Percentiles rank a stretch among this genome's conserved stretches.
Evolutionary conservation across 768 basidiomycete genomes (phyloP).

Genomic region (Amanita brunnescens): DNA sequence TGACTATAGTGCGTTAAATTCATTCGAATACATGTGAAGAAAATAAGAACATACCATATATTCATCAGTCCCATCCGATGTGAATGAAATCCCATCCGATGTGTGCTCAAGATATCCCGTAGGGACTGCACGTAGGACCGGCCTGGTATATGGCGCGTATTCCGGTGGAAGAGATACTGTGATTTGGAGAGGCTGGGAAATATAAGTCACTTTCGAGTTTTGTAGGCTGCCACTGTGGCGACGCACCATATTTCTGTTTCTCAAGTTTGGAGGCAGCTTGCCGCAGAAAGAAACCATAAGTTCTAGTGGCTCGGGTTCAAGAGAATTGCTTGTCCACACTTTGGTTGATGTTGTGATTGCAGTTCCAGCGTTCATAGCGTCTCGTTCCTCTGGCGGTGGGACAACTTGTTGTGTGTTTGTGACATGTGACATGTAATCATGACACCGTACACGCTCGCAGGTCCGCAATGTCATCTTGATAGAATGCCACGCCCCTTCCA

Average conservation of each 20-base stretch:
- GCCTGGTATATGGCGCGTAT: not conserved
- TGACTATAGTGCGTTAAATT: not conserved
- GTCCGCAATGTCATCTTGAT: too few species aligned
- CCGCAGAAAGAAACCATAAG: not conserved
- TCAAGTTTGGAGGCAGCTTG: conserved; percentile 1
- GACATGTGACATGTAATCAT: not conserved
- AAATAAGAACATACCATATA: not conserved
- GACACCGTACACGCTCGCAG: too few species aligned
- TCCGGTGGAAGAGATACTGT: not conserved
- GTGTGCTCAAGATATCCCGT: not conserved
- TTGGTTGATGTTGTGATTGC: conserved; percentile 1
- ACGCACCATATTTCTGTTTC: not conserved
- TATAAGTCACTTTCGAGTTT: not conserved
- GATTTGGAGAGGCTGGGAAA: not conserved
- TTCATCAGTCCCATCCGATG: not conserved
- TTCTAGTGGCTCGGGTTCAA: not conserved
- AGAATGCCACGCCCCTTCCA: not conserved
- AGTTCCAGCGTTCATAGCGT: not conserved
- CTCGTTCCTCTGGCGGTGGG: not conserved
- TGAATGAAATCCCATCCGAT: not conserved
- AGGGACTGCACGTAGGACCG: not conserved
- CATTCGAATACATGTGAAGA: not conserved
- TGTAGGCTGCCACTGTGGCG: not conserved
- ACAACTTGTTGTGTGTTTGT: not conserved
- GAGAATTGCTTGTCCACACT: not conserved